These are phyloP conservation scores for Neospermospora avenae DNA, from an alignment of 2,329 filamentous ascomycete genomes.

Conservation along the genomic window DNA sequence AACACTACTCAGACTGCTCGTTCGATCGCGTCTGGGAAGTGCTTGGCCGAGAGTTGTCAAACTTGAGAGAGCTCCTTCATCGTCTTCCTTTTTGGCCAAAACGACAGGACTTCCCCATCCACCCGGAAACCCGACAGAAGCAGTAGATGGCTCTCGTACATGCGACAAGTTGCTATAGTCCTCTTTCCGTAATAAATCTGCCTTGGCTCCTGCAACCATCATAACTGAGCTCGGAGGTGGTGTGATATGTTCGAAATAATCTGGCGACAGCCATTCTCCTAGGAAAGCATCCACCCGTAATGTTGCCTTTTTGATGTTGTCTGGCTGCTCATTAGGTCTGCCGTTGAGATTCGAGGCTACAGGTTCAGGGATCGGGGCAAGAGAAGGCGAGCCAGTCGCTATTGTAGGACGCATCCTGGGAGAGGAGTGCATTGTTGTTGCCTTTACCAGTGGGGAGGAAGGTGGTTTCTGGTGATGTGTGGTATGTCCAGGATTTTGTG, in stretches of 20 bases:
- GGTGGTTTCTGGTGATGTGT: constrained; percentile 28
- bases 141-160: constrained; percentile 32
- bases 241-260: constrained; percentile 91
- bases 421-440: constrained; percentile 30
- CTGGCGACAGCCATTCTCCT: constrained; percentile 90
- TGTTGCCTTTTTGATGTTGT: constrained; percentile 51
- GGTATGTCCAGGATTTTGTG: constrained; percentile 50
- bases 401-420: constrained; percentile 30
- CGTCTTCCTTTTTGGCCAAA: constrained; percentile 26
- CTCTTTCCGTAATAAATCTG: constrained; percentile 74
- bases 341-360: constrained; percentile 14
- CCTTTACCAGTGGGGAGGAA: constrained; percentile 26
- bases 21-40: constrained; percentile 33
- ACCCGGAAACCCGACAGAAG: constrained; percentile 38
- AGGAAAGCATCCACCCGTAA: constrained; percentile 88
- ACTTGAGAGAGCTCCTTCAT: constrained; percentile 27
- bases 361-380: constrained; percentile 32
- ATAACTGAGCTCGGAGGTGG: constrained; percentile 81
- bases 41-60: constrained; percentile 29
- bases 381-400: constrained; percentile 28
- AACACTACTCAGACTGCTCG: constrained; percentile 34
- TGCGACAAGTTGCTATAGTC: constrained; percentile 52
- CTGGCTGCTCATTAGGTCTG: constrained; percentile 17
- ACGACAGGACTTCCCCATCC: constrained; percentile 36
- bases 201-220: constrained; percentile 88